A percentile compares a stretch with the other conserved stretches of the same genome.
These are phyloP conservation scores for Leccinum variicolor DNA, from an alignment of 768 basidiomycete genomes.

Conservation along the genomic window DNA sequence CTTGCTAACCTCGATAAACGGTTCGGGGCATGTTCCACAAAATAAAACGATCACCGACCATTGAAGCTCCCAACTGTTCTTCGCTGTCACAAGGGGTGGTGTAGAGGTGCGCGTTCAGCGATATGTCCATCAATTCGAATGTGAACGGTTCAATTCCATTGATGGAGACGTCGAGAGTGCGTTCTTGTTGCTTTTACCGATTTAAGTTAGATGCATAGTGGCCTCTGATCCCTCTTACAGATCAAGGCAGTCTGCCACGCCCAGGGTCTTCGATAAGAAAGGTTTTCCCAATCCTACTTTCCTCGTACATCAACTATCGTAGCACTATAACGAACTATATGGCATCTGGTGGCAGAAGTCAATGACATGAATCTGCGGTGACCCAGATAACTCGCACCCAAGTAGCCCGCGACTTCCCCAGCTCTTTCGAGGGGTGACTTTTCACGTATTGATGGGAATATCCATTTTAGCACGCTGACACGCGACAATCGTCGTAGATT, in stretches of 20 bases:
- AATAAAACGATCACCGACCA: slow-evolving; percentile 10
- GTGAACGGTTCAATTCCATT: neutral
- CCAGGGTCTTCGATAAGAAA: neutral
- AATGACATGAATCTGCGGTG: slow-evolving; percentile 1
- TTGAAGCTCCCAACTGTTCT: slow-evolving; percentile 1
- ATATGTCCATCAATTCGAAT: too few species aligned
- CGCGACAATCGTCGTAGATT: neutral
- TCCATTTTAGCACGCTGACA: neutral
- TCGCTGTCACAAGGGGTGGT: neutral
- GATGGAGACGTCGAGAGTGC: slow-evolving; percentile 13
- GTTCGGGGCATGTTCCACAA: slow-evolving; percentile 1
- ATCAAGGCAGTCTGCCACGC: neutral
- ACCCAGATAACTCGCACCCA: slow-evolving; percentile 49
- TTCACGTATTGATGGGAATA: neutral
- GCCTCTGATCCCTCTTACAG: slow-evolving; percentile 8
- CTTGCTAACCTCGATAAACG: neutral
- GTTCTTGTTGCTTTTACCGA: slow-evolving; percentile 7
- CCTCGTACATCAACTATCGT: too few species aligned
- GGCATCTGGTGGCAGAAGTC: slow-evolving; percentile 43
- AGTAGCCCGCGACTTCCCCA: slow-evolving; percentile 81
- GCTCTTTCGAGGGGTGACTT: neutral
- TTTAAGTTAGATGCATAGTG: slow-evolving; percentile 14
- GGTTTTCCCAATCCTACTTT: too few species aligned
- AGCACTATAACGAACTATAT: slow-evolving; percentile 47
- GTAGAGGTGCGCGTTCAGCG: too few species aligned